Evolutionary conservation across 2,329 filamentous ascomycete species (phyloP).

Genomic region (Rutstroemia sp.): DNA sequence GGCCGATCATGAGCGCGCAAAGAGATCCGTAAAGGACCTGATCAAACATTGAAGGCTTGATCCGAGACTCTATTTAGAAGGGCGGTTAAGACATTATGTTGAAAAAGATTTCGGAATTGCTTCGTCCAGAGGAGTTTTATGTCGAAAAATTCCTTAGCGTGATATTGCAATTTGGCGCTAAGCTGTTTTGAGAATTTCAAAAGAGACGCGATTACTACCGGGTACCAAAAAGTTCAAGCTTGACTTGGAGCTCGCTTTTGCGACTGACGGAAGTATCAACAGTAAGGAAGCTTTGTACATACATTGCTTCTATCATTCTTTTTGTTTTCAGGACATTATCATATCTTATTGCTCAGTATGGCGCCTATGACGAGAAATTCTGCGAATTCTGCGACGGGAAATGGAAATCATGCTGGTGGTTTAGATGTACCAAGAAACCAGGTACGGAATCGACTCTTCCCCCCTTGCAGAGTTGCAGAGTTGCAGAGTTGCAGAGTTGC

Average conservation of each 20-base stretch:
- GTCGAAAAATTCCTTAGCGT: conserved; percentile 9
- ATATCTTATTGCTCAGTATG: conserved; percentile 16
- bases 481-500: no score
- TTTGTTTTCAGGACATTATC: neutral
- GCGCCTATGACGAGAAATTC: conserved; percentile 27
- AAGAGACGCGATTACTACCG: neutral
- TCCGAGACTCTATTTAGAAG: conserved; percentile 99
- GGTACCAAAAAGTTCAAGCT: neutral
- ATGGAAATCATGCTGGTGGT: conserved; percentile 17
- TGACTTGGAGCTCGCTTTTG: neutral
- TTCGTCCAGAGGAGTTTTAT: conserved; percentile 9
- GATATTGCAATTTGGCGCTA: conserved; percentile 1
- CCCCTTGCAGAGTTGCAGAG: no score
- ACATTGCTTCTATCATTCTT: neutral
- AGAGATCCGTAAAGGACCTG: conserved; percentile 71
- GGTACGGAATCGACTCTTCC: neutral
- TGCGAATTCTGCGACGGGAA: conserved; percentile 8
- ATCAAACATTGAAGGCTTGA: conserved; percentile 88
- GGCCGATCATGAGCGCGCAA: conserved; percentile 97
- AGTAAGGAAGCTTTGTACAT: neutral
- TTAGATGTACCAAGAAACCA: conserved; percentile 8
- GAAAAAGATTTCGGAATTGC: conserved; percentile 8
- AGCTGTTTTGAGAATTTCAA: neutral
- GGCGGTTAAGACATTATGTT: conserved; percentile 61
- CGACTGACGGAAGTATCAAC: neutral